Base-by-base conservation (phyloP, 805 yeast genomes). In the Starmerella potacharoeniae region DNA sequence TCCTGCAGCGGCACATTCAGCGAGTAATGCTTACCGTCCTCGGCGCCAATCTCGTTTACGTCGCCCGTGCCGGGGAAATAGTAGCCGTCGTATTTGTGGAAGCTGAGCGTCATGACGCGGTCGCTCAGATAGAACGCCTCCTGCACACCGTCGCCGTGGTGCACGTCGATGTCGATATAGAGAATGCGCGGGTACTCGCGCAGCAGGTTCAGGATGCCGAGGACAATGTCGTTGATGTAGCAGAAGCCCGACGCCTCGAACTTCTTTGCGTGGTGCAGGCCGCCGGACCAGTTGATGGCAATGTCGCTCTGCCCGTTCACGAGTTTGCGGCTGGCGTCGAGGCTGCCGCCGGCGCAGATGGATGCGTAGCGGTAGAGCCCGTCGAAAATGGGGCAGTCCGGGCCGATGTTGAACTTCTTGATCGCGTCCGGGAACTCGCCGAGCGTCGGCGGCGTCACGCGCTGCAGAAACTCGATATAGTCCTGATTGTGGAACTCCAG, bases 61-160 rank as follows among this genome's bases (percentile, higher is more conserved):
- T 85, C 86, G 58, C 96, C 96, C 0, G 96, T 88, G 50, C 95
- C 96, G 1, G 96, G 96, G 76, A 88, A 88, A 66, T 86, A 88
- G 68, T 85, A 93, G 29, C 95, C 95, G 60, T 78, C 76, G 67
- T 86, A 89, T 67, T 89, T 89, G 72, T 88, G 96, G 73, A 88
- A 87, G 6, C 95, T 85, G 54, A 84, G 78, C 1, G 96, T 87
- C 87, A 85, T 86, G 39, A 88, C 96, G 46, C 96, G 73, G 69
- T 89, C 96, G 1, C 95, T 86, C 35, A 95, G 80, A 68, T 88
- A 89, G 64, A 88, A 88, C 1, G 96, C 96, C 68, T 89, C 96
- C 68, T 89, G 95, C 5, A 88, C 96, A 58, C 96, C 96, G 68
- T 88, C 96, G 35, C 96, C 96, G 66, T 88, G 96, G 67, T 88